Evolutionary conservation across 1,284 basidiomycete genomes (phyloP), one percentile per base, ranked within the genome.

Genomic region (Cutaneotrichosporon spelunceum): DNA sequence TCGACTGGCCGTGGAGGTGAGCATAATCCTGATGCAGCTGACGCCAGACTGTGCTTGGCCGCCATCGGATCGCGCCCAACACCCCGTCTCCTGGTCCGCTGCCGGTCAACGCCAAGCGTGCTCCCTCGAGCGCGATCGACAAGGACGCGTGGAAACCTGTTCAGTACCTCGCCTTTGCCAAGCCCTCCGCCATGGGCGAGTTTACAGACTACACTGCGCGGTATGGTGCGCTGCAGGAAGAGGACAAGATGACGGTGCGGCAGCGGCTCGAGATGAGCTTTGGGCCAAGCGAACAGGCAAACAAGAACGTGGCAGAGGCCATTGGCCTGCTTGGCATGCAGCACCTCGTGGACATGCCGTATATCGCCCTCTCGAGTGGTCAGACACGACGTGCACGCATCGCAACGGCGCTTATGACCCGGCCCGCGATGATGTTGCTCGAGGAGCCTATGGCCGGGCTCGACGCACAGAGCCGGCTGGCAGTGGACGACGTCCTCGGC

Each of bases 201-300:
- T 97, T 96, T 77, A 89, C 89, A 64, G 93, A 96, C 78, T 95
- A 89, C 72, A 90, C 91, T 0, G 90, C 91, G 1, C 86, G 92
- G 4, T 97, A 94, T 72, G 91, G 90, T 24, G 87, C 89, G 0
- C 83, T 93, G 42, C 82, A 88, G 21, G 91, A 94, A 42, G 89
- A 88, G 71, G 91, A 94, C 72, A 82, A 83, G 36, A 81, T 91
- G 66, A 73, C 70, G 1, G 59, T 78, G 9, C 53, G 53, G 19
- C 53, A 58, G 23, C 26, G 14, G 13, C 55, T 62, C 19, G 49
- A 39, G 19, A 14, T 21, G 4, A 23, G 21, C 5, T 57, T 56
- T 8, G 61, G 53, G 19, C 21, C 16, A 19, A 42, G 69, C 72
- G 26, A 65, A 81, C 10, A n/a, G 33, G 61, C 54, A 4, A n/a